Conservation (phyloP, 768 basidiomycete species). For the Hygrocybe punicea region DNA sequence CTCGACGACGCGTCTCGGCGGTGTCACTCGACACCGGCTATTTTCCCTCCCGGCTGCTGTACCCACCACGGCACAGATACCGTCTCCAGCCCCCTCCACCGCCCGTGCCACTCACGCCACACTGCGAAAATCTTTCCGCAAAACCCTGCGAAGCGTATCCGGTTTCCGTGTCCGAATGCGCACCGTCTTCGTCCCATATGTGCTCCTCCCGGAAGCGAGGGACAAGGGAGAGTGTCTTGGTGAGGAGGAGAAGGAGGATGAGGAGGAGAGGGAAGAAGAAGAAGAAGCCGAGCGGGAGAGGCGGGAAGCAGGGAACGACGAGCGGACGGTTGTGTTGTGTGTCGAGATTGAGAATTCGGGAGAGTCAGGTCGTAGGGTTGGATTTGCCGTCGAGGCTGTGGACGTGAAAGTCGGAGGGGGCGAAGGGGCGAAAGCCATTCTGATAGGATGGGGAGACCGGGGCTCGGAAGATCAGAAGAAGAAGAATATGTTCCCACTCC, state of each 20-base stretch:
- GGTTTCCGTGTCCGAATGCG: slow-evolving; percentile 91
- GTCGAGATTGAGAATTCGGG: slow-evolving; percentile 86
- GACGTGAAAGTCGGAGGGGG: slow-evolving; percentile 77
- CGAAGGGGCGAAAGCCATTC: slow-evolving; percentile 46
- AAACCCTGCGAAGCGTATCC: slow-evolving; percentile 71
- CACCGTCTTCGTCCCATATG: slow-evolving; percentile 87
- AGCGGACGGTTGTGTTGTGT: slow-evolving; percentile 84
- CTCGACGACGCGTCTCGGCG: slow-evolving; percentile 70
- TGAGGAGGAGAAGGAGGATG: slow-evolving; percentile 44
- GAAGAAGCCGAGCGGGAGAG: slow-evolving; percentile 53
- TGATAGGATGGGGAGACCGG: slow-evolving; percentile 56
- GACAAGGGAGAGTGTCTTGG: slow-evolving; percentile 23
- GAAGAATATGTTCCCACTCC: slow-evolving; percentile 63
- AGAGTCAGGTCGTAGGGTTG: slow-evolving; percentile 54
- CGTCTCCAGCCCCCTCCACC: slow-evolving; percentile 49
- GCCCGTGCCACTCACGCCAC: slow-evolving; percentile 56
- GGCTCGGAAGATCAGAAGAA: slow-evolving; percentile 41
- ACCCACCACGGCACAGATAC: slow-evolving; percentile 39
- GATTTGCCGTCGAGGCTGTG: slow-evolving; percentile 74
- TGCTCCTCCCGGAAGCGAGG: slow-evolving; percentile 55
- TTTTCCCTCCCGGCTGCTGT: slow-evolving; percentile 57
- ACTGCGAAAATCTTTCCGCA: slow-evolving; percentile 81
- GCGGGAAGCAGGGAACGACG: slow-evolving; percentile 69
- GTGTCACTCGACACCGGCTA: slow-evolving; percentile 60
- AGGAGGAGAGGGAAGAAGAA: slow-evolving; percentile 37